Percentiles rank a stretch among this genome's conserved stretches.
These are phyloP conservation scores for Yamadazyma endophytica DNA, from an alignment of 805 yeast species.

Conservation along the genomic window DNA sequence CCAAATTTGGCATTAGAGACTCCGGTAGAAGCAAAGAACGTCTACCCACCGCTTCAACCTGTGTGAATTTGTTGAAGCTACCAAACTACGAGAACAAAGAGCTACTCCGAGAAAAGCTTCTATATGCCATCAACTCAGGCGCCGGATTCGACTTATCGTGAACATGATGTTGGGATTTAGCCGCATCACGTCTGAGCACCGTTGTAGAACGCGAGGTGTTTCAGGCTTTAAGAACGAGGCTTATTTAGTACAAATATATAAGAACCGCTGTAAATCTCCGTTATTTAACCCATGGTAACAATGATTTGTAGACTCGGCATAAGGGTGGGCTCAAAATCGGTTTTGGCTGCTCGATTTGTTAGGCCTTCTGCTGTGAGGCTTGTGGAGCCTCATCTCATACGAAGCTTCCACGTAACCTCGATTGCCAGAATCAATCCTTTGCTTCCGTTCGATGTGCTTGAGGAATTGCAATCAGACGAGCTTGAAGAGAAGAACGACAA, in stretches of 20 bases:
- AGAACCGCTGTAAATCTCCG: too few relatives aligned
- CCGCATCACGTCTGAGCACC: too few relatives aligned
- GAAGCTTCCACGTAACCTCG: constrained; percentile 1
- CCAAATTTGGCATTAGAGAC: constrained; percentile 75
- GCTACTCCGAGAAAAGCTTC: constrained; percentile 54
- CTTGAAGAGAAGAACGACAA: constrained; percentile 23
- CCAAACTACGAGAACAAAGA: constrained; percentile 74
- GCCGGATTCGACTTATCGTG: constrained; percentile 84
- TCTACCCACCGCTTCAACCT: constrained; percentile 90
- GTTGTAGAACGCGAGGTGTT: too few relatives aligned
- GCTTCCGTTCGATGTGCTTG: constrained; percentile 39
- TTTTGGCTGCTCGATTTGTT: too few relatives aligned
- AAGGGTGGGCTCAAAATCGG: not conserved
- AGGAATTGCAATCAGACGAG: constrained; percentile 31
- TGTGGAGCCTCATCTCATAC: too few relatives aligned
- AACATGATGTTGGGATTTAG: not conserved
- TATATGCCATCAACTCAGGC: constrained; percentile 75
- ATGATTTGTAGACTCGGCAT: not conserved
- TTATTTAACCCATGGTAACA: too few relatives aligned
- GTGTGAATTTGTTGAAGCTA: constrained; percentile 80
- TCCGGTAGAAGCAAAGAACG: constrained; percentile 54
- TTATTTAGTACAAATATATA: too few relatives aligned
- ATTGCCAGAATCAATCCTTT: constrained; percentile 28
- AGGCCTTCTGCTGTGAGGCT: too few relatives aligned
- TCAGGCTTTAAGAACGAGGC: too few relatives aligned